Conservation (phyloP, 2,329 filamentous ascomycete genomes). For the Helotiales sp. region DNA sequence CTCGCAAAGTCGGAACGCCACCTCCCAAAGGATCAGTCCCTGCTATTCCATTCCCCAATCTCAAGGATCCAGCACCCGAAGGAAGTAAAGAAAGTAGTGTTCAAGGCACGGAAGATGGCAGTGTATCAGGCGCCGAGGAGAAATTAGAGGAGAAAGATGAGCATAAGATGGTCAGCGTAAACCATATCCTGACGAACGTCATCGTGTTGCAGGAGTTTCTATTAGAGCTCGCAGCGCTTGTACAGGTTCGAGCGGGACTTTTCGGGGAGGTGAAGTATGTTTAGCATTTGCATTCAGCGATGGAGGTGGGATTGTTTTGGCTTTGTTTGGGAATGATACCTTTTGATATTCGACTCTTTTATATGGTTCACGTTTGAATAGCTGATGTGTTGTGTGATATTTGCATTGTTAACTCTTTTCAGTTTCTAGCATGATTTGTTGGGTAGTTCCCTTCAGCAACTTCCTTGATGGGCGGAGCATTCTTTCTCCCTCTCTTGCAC, state of each 20-base stretch:
- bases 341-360: constrained; percentile 5
- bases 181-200: constrained; percentile 77
- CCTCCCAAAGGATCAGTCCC: constrained; percentile 37
- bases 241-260: constrained; percentile 72
- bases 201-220: constrained; percentile 79
- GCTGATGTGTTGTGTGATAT: too few species aligned
- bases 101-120: constrained; percentile 15
- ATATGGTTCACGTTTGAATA: too few species aligned
- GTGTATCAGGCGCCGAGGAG: constrained; percentile 27
- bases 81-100: constrained; percentile 14
- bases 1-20: constrained; percentile 53
- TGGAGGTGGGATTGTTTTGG: background rate
- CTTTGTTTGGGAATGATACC: constrained; percentile 8
- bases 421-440: too few species aligned
- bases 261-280: constrained; percentile 74
- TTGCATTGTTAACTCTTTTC: too few species aligned
- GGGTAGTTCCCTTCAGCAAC: too few species aligned
- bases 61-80: constrained; percentile 39
- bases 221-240: constrained; percentile 71
- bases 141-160: constrained; percentile 30
- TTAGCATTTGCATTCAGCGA: constrained; percentile 16
- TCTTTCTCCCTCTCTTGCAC: too few species aligned
- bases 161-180: constrained; percentile 58
- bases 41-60: constrained; percentile 47
- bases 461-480: too few species aligned